A percentile compares a stretch with the other conserved stretches of the same genome.
Evolutionary conservation across 2,329 filamentous ascomycete genomes (phyloP).

Genomic region (Didymella sp.): DNA sequence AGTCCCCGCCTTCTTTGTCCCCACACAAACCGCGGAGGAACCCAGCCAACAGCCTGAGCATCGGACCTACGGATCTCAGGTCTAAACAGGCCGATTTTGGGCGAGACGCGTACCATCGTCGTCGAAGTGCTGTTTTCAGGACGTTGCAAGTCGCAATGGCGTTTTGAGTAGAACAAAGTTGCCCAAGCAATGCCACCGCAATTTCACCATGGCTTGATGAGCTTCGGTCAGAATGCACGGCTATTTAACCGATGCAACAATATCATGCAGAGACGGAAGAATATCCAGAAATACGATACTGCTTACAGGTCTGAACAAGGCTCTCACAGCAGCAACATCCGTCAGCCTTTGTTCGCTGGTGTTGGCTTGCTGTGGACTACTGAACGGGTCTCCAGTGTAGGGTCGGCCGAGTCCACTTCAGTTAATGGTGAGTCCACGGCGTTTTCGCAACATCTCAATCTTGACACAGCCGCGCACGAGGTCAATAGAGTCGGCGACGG

Average conservation of each 20-base stretch:
- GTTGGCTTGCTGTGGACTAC: neutral
- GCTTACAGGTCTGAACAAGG: neutral
- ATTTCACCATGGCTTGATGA: conserved; percentile 17
- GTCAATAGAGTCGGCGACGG: conserved; percentile 16
- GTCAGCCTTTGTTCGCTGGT: neutral
- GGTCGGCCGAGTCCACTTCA: neutral
- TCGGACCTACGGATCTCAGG: conserved; percentile 11
- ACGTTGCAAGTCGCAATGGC: neutral
- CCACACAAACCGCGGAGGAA: conserved; percentile 10
- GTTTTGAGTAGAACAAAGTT: conserved; percentile 3
- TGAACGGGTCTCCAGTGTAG: neutral
- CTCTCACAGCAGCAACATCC: neutral
- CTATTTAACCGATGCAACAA: conserved; percentile 12
- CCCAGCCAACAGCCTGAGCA: neutral
- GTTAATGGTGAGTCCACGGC: neutral
- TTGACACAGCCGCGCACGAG: conserved; percentile 11
- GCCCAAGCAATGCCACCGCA: conserved; percentile 23
- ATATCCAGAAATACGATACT: neutral
- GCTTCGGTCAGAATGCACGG: conserved; percentile 7
- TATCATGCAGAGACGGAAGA: conserved; percentile 2
- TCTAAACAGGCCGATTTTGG: conserved; percentile 8
- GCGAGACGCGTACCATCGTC: neutral
- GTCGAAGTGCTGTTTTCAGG: neutral
- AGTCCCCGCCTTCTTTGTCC: conserved; percentile 24
- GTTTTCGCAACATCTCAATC: neutral